These are phyloP conservation scores for Trichosanthes cucumerina DNA, from an alignment of 306 rosid genomes.

Conservation along the genomic window DNA sequence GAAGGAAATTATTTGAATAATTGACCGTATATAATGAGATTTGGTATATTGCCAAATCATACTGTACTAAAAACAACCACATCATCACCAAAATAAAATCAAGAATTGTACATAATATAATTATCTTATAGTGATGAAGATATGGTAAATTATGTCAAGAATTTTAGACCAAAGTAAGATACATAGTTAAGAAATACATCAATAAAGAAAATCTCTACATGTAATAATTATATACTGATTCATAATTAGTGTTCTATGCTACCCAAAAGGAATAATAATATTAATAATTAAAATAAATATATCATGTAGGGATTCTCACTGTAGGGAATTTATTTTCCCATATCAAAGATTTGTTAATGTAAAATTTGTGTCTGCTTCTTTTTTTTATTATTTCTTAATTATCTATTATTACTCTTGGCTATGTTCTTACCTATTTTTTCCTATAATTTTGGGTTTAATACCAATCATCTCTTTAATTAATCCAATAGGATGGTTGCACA, in stretches of 20 bases:
- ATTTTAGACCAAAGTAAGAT: neutral
- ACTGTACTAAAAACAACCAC: neutral
- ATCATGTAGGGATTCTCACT: too few relatives aligned
- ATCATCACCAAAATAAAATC: neutral
- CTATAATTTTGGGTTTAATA: neutral
- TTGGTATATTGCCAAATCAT: neutral
- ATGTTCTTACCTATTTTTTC: neutral
- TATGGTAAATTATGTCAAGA: neutral
- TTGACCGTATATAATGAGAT: neutral
- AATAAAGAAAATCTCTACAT: neutral
- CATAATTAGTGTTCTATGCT: neutral
- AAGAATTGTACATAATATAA: neutral
- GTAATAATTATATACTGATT: neutral
- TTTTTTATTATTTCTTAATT: neutral
- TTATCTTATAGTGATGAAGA: neutral
- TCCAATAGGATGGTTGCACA: neutral
- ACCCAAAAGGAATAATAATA: too few relatives aligned
- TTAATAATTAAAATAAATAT: too few relatives aligned
- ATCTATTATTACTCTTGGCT: neutral
- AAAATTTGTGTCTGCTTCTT: too few relatives aligned
- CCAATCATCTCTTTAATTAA: neutral
- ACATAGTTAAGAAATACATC: neutral
- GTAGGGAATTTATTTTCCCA: too few relatives aligned
- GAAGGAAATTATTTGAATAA: neutral
- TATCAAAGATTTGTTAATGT: too few relatives aligned